Conservation (phyloP, 1,284 basidiomycete species). For the Bondarzewia mesenterica region DNA sequence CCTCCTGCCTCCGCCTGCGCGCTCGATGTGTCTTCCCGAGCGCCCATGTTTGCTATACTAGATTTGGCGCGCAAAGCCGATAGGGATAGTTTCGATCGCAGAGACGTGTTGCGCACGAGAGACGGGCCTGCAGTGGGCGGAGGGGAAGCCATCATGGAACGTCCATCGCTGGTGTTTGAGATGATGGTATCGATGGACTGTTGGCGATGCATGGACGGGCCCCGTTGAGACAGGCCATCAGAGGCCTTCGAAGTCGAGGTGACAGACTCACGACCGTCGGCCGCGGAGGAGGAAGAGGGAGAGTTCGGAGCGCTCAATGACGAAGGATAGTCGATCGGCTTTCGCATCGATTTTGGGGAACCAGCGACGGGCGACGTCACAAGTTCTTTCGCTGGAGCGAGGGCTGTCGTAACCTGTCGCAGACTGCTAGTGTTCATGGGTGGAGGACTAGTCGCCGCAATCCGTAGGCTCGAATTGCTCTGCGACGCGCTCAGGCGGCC, state of each 20-base stretch:
- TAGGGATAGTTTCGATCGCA: slow-evolving; percentile 50
- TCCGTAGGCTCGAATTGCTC: neutral
- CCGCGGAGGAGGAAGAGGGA: neutral
- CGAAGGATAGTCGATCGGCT: neutral
- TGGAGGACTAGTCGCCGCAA: neutral
- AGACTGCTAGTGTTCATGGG: neutral
- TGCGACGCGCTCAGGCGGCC: neutral
- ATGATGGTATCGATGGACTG: slow-evolving; percentile 15
- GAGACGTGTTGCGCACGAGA: slow-evolving; percentile 24
- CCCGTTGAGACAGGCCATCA: neutral
- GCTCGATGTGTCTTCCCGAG: slow-evolving; percentile 20
- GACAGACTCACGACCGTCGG: neutral
- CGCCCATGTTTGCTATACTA: slow-evolving; percentile 24
- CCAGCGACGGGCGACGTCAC: too few species aligned
- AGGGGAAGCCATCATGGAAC: slow-evolving; percentile 14
- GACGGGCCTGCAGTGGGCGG: slow-evolving; percentile 8
- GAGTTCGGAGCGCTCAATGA: neutral
- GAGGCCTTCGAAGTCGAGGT: neutral
- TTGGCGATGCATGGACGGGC: slow-evolving; percentile 9
- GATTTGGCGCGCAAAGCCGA: slow-evolving; percentile 45
- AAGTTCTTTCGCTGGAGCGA: too few species aligned
- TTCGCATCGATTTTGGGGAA: neutral
- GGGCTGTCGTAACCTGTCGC: too few species aligned
- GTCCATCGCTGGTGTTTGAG: slow-evolving; percentile 16
- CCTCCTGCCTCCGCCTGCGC: slow-evolving; percentile 18